These are phyloP conservation scores for Trichoderma parareesei DNA, from an alignment of 495 filamentous ascomycete species.

Conservation along the genomic window DNA sequence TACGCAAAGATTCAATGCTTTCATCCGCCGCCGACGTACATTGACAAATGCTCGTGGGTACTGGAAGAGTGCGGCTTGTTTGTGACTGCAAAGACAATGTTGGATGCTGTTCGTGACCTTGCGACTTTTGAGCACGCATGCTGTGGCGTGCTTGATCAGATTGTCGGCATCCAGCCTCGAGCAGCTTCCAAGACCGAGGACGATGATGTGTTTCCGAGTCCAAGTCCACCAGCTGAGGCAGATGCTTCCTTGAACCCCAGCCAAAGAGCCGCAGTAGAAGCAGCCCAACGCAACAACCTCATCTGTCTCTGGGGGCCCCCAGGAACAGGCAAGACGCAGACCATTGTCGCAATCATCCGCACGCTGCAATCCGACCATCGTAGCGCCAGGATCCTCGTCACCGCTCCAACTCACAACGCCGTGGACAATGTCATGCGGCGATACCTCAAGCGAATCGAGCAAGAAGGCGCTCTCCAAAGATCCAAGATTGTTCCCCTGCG, in stretches of 20 bases:
- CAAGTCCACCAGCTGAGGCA: slow-evolving; percentile 5
- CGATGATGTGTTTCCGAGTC: neutral
- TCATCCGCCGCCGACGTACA: neutral
- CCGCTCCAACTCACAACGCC: slow-evolving; percentile 45
- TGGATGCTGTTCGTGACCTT: slow-evolving; percentile 35
- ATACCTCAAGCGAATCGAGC: slow-evolving; percentile 21
- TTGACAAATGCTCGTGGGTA: neutral
- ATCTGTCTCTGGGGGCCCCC: slow-evolving; percentile 46
- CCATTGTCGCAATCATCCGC: slow-evolving; percentile 37
- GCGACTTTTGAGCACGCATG: slow-evolving; percentile 20
- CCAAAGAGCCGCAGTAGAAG: slow-evolving; percentile 35
- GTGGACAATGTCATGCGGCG: slow-evolving; percentile 45
- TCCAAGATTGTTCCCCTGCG: slow-evolving; percentile 22
- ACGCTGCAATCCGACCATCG: slow-evolving; percentile 25
- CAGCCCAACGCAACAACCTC: slow-evolving; percentile 27
- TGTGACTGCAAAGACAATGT: slow-evolving; percentile 36
- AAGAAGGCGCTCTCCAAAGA: neutral
- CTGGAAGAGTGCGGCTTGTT: neutral
- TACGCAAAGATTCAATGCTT: neutral
- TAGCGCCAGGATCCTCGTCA: slow-evolving; percentile 32
- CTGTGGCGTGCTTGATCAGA: slow-evolving; percentile 26
- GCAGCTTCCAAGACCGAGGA: neutral
- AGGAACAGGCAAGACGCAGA: slow-evolving; percentile 46
- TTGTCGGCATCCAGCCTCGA: slow-evolving; percentile 19
- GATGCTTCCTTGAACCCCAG: slow-evolving; percentile 30